Evolutionary conservation across 1,284 basidiomycete species (phyloP), one percentile per base, ranked within the genome.

Genomic region (Cryptococcus sp.): DNA sequence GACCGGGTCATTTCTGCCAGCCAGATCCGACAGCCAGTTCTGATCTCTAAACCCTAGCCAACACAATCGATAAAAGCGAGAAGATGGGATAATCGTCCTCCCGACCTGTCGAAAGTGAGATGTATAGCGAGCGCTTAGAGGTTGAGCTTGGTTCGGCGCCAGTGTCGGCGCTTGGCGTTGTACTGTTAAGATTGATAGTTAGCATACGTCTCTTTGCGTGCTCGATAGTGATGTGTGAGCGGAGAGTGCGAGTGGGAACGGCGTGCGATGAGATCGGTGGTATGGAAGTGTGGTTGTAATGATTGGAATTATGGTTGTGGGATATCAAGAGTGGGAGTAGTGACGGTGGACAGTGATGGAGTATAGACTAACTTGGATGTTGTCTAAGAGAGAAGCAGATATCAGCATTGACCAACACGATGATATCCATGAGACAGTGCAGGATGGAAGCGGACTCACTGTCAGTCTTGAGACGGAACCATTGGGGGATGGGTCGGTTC

Each of bases 401-500:
- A 52, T 53, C 50, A 56, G 61, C 57, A 53, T 16, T 47, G 31
- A 35, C 31, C 31, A 13, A 10, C 31, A 13, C 31, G 10, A 35
- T 35, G 31, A 8, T 35, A 4, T 35, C 7, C 8, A 35, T 35
- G 31, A 35, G 7, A 13, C 8, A 10, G 31, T 13, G 31, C 10
- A 5, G 10, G 8, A 10, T 8, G 31, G 8, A 35, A 35, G 31
- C 13, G 8, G 11, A 76, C 76, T 71, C 70, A 77, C 76, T 90
- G 81, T 93, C 94, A 71, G 91, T 89, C 86, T 96, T 97, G 68
- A 97, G 84, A 73, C 93, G 91, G 87, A 94, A 97, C 94, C 93
- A 98, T 78, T 95, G 92, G 67, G 93, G 94, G 67, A 98, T 95
- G 68, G 93, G 93, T 78, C 95, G 87, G 86, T 99, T 99, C 86